phyloP scores from a whole-genome alignment of 192 early-diverging fungal genomes.

The Coemansia sp. region DNA sequence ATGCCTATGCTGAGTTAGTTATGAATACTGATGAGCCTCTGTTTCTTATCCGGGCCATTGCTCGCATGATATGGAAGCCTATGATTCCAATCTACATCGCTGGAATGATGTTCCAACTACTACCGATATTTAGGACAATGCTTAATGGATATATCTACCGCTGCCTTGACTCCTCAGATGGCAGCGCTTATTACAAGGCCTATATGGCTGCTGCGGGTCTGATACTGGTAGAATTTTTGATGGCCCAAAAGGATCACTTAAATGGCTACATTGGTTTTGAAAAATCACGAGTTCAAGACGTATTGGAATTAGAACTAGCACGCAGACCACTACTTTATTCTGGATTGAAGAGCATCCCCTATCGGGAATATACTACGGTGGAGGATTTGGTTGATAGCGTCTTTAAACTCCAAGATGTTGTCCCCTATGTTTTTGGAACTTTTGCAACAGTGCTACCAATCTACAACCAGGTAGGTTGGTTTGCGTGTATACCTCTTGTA shows the following conservation, averaged over 20 bases:
- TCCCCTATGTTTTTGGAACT: too few relatives aligned
- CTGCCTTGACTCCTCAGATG: conserved; percentile 20
- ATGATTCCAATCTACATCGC: conserved; percentile 29
- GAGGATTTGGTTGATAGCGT: too few relatives aligned
- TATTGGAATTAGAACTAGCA: not conserved
- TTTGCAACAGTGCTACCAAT: too few relatives aligned
- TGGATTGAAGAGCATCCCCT: too few relatives aligned
- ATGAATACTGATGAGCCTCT: conserved; percentile 30
- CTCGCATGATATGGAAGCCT: conserved; percentile 42
- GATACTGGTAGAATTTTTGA: not conserved
- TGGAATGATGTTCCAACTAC: conserved; percentile 2
- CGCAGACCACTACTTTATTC: not conserved
- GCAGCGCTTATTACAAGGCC: conserved; percentile 18
- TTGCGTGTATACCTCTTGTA: too few relatives aligned
- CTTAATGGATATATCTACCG: conserved; percentile 20
- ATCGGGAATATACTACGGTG: too few relatives aligned
- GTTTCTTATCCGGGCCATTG: conserved; percentile 37
- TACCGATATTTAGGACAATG: not conserved
- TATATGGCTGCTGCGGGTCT: not conserved
- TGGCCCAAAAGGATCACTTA: not conserved
- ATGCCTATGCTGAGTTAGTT: conserved; percentile 22
- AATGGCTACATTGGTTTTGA: not conserved
- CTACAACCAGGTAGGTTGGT: too few relatives aligned
- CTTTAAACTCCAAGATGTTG: too few relatives aligned
- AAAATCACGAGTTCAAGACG: not conserved